Conservation (phyloP, 768 basidiomycete genomes). For the Hydnum rufescens region DNA sequence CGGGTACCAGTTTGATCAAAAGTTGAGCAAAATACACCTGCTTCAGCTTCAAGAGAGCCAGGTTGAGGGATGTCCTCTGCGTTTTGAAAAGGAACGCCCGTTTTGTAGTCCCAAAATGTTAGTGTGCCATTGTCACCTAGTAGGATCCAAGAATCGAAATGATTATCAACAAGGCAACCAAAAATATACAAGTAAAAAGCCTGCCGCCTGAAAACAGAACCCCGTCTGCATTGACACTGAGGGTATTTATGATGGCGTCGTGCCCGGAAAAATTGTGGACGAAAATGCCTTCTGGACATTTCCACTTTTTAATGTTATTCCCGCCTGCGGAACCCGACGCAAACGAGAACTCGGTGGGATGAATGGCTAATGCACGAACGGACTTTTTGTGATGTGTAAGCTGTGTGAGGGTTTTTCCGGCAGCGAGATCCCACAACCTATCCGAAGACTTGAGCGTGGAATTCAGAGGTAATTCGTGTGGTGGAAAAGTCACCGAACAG, state of each 20-base stretch:
- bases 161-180: not conserved
- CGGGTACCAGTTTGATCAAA: conserved; percentile 93
- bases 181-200: not conserved
- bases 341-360: conserved; percentile 93
- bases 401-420: conserved; percentile 90
- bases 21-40: conserved; percentile 90
- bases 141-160: not conserved
- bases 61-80: conserved; percentile 89
- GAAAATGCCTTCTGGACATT: conserved; percentile 88
- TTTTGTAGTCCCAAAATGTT: conserved; percentile 87
- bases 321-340: conserved; percentile 94
- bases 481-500: conserved; percentile 42
- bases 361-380: conserved; percentile 81
- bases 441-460: conserved; percentile 1
- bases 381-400: conserved; percentile 99
- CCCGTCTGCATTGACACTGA: conserved; percentile 85
- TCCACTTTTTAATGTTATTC: conserved; percentile 99
- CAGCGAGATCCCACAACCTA: conserved; percentile 93
- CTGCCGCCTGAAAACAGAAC: conserved; percentile 92
- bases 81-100: conserved; percentile 88
- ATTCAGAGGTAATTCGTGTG: conserved; percentile 1
- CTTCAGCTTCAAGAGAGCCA: conserved; percentile 93
- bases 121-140: conserved; percentile 81
- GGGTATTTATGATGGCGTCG: conserved; percentile 92
- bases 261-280: conserved; percentile 95